A percentile compares a stretch with the other conserved stretches of the same genome.
phyloP scores from a whole-genome alignment of 2,329 filamentous ascomycete genomes.

The Exophiala phaeomuriformis region DNA sequence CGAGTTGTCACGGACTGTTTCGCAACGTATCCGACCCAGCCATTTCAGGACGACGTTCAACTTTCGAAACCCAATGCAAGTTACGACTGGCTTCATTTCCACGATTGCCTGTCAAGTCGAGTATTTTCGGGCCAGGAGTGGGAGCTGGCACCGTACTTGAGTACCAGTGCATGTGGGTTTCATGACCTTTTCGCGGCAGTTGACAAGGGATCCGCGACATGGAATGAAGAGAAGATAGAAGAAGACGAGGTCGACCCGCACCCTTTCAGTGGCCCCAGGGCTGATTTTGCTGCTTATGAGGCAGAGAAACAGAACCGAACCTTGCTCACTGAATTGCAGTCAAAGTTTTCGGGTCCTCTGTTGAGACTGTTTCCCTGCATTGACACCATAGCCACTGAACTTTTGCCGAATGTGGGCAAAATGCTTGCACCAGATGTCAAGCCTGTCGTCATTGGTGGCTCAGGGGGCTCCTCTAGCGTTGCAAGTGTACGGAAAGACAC shows the following conservation, averaged over 20 bases:
- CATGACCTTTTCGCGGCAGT: slow-evolving; percentile 83
- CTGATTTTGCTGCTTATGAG: slow-evolving; percentile 75
- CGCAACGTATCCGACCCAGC: slow-evolving; percentile 72
- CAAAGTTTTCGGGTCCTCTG: slow-evolving; percentile 62
- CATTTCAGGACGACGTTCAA: slow-evolving; percentile 87
- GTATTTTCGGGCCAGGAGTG: slow-evolving; percentile 83
- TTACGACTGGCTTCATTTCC: slow-evolving; percentile 94
- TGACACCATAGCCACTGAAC: slow-evolving; percentile 69
- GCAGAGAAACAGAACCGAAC: slow-evolving; percentile 70
- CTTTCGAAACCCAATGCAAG: slow-evolving; percentile 79
- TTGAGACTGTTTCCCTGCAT: slow-evolving; percentile 70
- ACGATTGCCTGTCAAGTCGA: slow-evolving; percentile 71
- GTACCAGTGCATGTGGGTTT: slow-evolving; percentile 78
- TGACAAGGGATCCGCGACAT: slow-evolving; percentile 40
- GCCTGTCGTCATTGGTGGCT: slow-evolving; percentile 73
- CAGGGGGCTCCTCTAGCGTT: slow-evolving; percentile 56
- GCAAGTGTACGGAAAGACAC: slow-evolving; percentile 82
- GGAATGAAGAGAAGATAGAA: slow-evolving; percentile 40
- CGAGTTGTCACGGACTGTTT: slow-evolving; percentile 66
- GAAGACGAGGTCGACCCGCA: slow-evolving; percentile 45
- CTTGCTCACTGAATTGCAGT: slow-evolving; percentile 65
- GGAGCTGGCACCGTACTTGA: slow-evolving; percentile 82
- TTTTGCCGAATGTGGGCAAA: slow-evolving; percentile 68
- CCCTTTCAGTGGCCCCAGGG: slow-evolving; percentile 74
- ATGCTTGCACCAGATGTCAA: slow-evolving; percentile 86